Base-by-base conservation (phyloP, 331 rosid species). In the Acacia concinna region DNA sequence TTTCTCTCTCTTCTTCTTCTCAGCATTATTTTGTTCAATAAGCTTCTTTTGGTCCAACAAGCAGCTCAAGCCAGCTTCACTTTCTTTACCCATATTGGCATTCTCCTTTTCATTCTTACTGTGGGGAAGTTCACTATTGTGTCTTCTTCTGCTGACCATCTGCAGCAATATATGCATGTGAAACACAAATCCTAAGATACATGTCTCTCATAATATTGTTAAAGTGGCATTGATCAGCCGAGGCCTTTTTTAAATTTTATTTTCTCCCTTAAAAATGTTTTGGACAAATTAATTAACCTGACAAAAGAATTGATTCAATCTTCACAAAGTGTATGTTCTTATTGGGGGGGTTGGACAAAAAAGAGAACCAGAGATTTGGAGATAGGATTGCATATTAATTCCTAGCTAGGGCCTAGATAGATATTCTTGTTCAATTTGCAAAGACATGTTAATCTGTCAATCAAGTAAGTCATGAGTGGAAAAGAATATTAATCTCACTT, bases 91-190 rank as follows among this genome's bases (percentile, higher is more conserved):
- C 76, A 73, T 41, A 80, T 80, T 80, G 79, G 79, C 83, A 80
- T 73, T 60, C 83, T 73, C 35, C 74, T 73, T 72, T 80, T 64
- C 83, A 80, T 49, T 80, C 83, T 80, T n/a, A 80, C 83, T 6
- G 78, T 80, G 47, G 83, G 82, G 56, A 91, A 91, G 86, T 89
- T 85, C 49, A 88, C 85, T 62, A 91, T 79, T 14, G 86, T 85
- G 66, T 91, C 97, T 73, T 91, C 90, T 80, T 89, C 91, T 6
- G 91, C 92, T 41, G 57, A 73, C 97, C 97, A 91, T 21, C 97
- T 91, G 14, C 30, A 56, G 63, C 63, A 56, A n/a, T 6, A n/a
- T 6, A 51, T 56, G 87, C 68, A 75, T 77, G 34, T 21, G 23
- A 44, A 59, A 54, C 17, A 69, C 5, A 30, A 2, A 21, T 6